A percentile compares a stretch with the other conserved stretches of the same genome.
phyloP scores from a whole-genome alignment of 495 filamentous ascomycete species.

The Neurospora sp. region DNA sequence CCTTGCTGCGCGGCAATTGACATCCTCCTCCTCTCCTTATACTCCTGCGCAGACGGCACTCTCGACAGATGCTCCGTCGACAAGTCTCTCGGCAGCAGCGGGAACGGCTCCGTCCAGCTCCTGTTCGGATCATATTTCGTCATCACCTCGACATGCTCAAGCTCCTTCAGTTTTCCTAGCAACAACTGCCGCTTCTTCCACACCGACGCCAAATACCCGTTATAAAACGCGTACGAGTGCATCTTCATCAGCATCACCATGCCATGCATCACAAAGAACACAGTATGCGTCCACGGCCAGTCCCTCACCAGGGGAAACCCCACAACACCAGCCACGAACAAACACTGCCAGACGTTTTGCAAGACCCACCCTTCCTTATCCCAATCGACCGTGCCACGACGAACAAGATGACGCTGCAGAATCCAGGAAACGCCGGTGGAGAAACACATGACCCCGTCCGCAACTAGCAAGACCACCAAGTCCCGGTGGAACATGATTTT shows the following conservation, averaged over 20 bases:
- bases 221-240: slow-evolving; percentile 67
- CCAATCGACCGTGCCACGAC: slow-evolving; percentile 50
- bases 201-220: slow-evolving; percentile 56
- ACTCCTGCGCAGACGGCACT: slow-evolving; percentile 25
- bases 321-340: slow-evolving; percentile 48
- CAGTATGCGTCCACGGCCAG: slow-evolving; percentile 64
- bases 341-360: slow-evolving; percentile 55
- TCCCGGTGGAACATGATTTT: slow-evolving; percentile 55
- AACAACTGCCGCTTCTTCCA: slow-evolving; percentile 35
- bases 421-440: slow-evolving; percentile 46
- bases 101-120: slow-evolving; percentile 20
- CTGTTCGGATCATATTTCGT: slow-evolving; percentile 15
- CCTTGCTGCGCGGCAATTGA: slow-evolving; percentile 20
- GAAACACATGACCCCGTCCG: slow-evolving; percentile 57
- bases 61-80: slow-evolving; percentile 28
- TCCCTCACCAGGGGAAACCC: slow-evolving; percentile 52
- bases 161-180: slow-evolving; percentile 23
- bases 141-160: slow-evolving; percentile 22
- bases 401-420: slow-evolving; percentile 46
- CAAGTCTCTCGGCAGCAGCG: slow-evolving; percentile 12
- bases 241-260: slow-evolving; percentile 70
- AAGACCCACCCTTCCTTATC: slow-evolving; percentile 53
- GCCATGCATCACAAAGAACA: slow-evolving; percentile 63
- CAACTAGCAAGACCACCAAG: slow-evolving; percentile 50
- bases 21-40: slow-evolving; percentile 28